A percentile compares a stretch with the other conserved stretches of the same genome.
Evolutionary conservation across 148 eudicot species (phyloP).

Genomic region (Camellia granthamiana): DNA sequence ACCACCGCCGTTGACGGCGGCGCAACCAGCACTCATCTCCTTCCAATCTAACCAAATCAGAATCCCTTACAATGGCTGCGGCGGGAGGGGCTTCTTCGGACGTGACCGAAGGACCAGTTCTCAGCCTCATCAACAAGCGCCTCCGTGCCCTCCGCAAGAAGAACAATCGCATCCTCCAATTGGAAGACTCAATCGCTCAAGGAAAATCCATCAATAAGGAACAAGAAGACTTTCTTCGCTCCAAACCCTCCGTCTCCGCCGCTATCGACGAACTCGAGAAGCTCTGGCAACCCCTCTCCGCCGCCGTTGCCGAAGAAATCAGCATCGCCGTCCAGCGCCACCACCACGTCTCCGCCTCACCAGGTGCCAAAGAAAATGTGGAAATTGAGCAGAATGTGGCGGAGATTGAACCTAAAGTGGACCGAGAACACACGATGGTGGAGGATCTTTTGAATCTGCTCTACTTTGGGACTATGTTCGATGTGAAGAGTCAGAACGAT

Average conservation of each 20-base stretch:
- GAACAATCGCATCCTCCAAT: slow-evolving; percentile 60
- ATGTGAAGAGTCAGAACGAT: slow-evolving; percentile 58
- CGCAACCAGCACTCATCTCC: background rate
- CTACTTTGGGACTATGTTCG: slow-evolving; percentile 77
- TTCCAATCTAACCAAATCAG: background rate
- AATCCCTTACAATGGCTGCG: slow-evolving; percentile 17
- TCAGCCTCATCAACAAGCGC: slow-evolving; percentile 71
- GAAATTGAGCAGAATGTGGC: background rate
- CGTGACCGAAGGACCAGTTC: slow-evolving; percentile 67
- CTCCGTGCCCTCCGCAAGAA: slow-evolving; percentile 78
- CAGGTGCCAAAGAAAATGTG: background rate
- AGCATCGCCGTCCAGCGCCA: slow-evolving; percentile 25
- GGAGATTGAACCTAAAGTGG: background rate
- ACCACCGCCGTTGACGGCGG: slow-evolving; percentile 23
- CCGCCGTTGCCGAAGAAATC: slow-evolving; percentile 60
- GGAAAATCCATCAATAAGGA: slow-evolving; percentile 74
- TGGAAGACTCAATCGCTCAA: slow-evolving; percentile 57
- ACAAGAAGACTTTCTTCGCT: slow-evolving; percentile 60
- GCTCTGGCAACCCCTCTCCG: slow-evolving; percentile 55
- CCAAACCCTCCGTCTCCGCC: slow-evolving; percentile 52
- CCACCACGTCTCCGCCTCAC: background rate
- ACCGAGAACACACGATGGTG: slow-evolving; percentile 15
- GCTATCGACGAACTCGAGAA: slow-evolving; percentile 84
- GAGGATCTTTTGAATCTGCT: slow-evolving; percentile 66
- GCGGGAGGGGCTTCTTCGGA: slow-evolving; percentile 4